Evolutionary conservation across 163 green algal genomes (phyloP), one percentile per base, ranked within the genome.

Genomic region (Smithsoniella earleae): DNA sequence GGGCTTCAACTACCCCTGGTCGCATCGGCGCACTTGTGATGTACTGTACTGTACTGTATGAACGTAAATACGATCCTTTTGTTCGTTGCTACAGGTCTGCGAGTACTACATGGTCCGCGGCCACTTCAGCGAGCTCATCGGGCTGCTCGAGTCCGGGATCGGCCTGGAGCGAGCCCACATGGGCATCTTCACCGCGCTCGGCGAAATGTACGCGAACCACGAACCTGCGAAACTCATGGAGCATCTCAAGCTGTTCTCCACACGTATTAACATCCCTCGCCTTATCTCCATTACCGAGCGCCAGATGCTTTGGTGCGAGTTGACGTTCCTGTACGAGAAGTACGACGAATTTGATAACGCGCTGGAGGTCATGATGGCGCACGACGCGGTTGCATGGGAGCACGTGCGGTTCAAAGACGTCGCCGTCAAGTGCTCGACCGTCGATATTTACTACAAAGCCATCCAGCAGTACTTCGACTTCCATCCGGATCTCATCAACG

Each of bases 271-370:
- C 87, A 96, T 98, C 77, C 94, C 94, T n/a, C 89, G 91, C 72
- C 89, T 98, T 74, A 97, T 98, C 80, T 82, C 89, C 36, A 82
- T 86, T 25, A 89, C 85, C 77, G 82, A 89, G 76, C 75, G 88
- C 62, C 76, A 87, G 65, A 74, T 82, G 73, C 89, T 97, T 78
- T 99, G 94, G 94, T 88, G 89, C 80, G 94, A 97, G 86, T 89
- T 99, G 40, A 88, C 91, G 22, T 96, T 92, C 87, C 82, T 99
- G 75, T 99, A 98, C 82, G 58, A 69, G 58, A 69, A 69, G 58
- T 49, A 99, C 76, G 94, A 99, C 75, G 94, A 99, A 86, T 97
- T 95, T 76, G 94, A 99, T 88, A 98, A 99, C 79, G 94, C 94
- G 0, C 84, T 89, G 20, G 49, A 77, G 28, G 88, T 91, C 40